Evolutionary conservation across 257 asterid species (phyloP).

Genomic region (Lavandula angustifolia): DNA sequence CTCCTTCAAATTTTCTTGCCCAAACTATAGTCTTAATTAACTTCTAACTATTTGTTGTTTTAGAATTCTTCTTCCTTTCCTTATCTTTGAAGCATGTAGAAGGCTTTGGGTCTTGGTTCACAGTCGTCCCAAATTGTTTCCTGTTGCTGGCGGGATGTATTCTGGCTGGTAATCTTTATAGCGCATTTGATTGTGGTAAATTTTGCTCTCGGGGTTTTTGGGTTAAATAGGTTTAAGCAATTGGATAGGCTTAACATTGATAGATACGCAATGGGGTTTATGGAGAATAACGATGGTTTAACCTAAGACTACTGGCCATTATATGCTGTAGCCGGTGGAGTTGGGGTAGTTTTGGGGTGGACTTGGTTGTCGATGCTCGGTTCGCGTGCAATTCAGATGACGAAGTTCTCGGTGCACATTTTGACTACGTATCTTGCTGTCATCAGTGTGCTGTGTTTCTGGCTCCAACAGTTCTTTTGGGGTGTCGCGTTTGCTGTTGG

Average conservation of each 20-base stretch:
- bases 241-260: constrained; percentile 93
- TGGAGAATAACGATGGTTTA: constrained; percentile 75
- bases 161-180: constrained; percentile 79
- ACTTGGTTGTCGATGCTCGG: constrained; percentile 85
- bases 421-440: constrained; percentile 97
- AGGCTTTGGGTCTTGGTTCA: no score
- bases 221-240: constrained; percentile 78
- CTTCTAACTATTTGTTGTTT: no score
- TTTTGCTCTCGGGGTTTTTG: constrained; percentile 73
- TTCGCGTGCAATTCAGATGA: constrained; percentile 69
- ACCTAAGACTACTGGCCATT: constrained; percentile 95
- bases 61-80: no score
- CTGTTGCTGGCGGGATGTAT: constrained; percentile 85
- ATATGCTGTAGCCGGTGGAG: constrained; percentile 79
- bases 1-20: no score
- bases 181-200: constrained; percentile 74
- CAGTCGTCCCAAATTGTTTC: constrained; percentile 51
- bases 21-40: no score
- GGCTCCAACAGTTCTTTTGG: constrained; percentile 85
- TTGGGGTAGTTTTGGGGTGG: constrained; percentile 79
- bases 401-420: constrained; percentile 85
- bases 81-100: no score
- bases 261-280: constrained; percentile 67
- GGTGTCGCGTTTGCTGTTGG: constrained; percentile 91
- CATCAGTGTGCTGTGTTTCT: constrained; percentile 83